A percentile compares a stretch with the other conserved stretches of the same genome.
These are phyloP conservation scores for Fremontodendron californicum DNA, from an alignment of 345 rosid genomes.

Conservation along the genomic window DNA sequence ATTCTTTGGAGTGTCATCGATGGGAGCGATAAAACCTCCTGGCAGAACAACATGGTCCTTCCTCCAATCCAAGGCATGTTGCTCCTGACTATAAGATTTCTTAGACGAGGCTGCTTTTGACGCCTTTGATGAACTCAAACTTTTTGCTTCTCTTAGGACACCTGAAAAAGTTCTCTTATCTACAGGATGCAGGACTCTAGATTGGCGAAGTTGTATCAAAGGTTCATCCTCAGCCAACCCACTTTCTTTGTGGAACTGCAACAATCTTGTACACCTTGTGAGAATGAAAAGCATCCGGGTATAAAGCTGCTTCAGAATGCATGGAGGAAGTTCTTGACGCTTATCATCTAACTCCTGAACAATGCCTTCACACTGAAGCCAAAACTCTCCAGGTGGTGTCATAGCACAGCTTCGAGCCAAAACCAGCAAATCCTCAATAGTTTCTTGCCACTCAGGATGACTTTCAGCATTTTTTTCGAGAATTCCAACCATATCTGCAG, in stretches of 20 bases:
- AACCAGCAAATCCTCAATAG: conserved; percentile 90
- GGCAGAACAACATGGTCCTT: conserved; percentile 42
- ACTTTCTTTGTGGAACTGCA: conserved; percentile 99
- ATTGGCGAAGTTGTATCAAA: conserved; percentile 67
- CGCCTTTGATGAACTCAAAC: conserved; percentile 55
- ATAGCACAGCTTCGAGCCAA: conserved; percentile 96
- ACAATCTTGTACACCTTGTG: conserved; percentile 92
- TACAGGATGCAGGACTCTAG: conserved; percentile 66
- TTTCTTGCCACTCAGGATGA: conserved; percentile 94
- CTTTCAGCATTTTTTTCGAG: conserved; percentile 91
- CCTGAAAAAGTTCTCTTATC: conserved; percentile 60
- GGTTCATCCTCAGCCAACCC: conserved; percentile 78
- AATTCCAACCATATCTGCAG: conserved; percentile 94
- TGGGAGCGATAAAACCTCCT: conserved; percentile 35
- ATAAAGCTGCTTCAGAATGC: conserved; percentile 87
- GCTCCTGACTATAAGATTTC: conserved; percentile 96
- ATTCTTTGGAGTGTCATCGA: conserved; percentile 43
- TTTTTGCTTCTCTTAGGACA: conserved; percentile 52
- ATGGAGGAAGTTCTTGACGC: conserved; percentile 96
- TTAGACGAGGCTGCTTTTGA: conserved; percentile 51
- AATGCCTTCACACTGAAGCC: conserved; percentile 99
- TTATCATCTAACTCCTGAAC: conserved; percentile 98
- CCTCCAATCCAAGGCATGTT: conserved; percentile 67
- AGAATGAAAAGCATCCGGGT: conserved; percentile 98
- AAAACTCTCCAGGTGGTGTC: conserved; percentile 91